Percentiles rank a stretch among this genome's conserved stretches.
These are phyloP conservation scores for Tieghemostelium lacteum DNA, from an alignment of 78 protist genomes.

Conservation along the genomic window DNA sequence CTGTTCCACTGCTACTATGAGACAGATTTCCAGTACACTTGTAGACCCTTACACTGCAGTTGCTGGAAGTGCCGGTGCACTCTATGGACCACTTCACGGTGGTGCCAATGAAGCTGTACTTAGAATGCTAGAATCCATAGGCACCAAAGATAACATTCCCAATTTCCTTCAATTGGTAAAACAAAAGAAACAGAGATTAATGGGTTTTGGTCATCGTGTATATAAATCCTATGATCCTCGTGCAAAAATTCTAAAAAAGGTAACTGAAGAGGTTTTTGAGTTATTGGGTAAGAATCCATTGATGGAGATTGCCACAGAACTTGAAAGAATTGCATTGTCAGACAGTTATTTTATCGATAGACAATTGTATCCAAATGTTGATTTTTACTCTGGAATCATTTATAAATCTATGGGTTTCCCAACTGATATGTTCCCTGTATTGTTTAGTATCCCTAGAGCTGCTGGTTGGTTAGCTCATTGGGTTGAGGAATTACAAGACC, in stretches of 20 bases:
- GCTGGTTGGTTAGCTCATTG: constrained; percentile 87
- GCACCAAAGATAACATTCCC: constrained; percentile 75
- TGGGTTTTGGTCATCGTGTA: constrained; percentile 93
- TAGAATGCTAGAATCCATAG: constrained; percentile 86
- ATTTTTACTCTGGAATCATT: constrained; percentile 76
- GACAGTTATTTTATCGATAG: constrained; percentile 85
- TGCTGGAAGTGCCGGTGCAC: constrained; percentile 84
- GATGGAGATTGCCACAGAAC: constrained; percentile 79
- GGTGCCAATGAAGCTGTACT: constrained; percentile 91
- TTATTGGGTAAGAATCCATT: constrained; percentile 51
- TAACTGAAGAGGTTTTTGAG: constrained; percentile 70
- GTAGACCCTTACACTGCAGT: constrained; percentile 83
- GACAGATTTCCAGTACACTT: constrained; percentile 73
- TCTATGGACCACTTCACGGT: constrained; percentile 93
- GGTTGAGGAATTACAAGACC: constrained; percentile 73
- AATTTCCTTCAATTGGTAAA: constrained; percentile 71
- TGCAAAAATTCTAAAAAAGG: constrained; percentile 73
- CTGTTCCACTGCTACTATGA: constrained; percentile 90
- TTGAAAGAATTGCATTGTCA: constrained; percentile 79
- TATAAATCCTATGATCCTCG: constrained; percentile 91
- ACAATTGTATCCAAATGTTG: constrained; percentile 91
- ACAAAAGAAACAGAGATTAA: constrained; percentile 63
- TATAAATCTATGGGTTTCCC: constrained; percentile 85
- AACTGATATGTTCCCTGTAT: constrained; percentile 86
- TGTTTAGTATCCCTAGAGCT: constrained; percentile 77